Conservation (phyloP, 495 filamentous ascomycete genomes). For the Parmelia sp. region DNA sequence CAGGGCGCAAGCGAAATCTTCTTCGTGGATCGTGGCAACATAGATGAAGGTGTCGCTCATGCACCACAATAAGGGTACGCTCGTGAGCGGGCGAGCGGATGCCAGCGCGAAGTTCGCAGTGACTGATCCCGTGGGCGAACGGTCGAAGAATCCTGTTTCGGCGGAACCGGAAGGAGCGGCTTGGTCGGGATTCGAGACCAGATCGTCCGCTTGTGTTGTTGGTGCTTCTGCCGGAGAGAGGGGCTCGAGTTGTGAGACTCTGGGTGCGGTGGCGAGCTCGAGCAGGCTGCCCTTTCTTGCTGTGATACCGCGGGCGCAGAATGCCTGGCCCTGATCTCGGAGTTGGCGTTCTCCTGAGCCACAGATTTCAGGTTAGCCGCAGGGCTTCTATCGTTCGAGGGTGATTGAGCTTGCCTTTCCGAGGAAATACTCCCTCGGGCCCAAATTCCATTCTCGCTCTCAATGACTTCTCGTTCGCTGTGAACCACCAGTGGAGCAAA, state of each 20-base stretch:
- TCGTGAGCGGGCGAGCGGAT: neutral
- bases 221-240: neutral
- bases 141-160: neutral
- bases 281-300: neutral
- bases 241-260: neutral
- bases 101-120: neutral
- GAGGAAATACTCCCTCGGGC: neutral
- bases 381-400: neutral
- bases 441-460: neutral
- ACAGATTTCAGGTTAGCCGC: neutral
- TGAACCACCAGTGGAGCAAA: conserved; percentile 1
- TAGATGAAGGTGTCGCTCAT: neutral
- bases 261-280: neutral
- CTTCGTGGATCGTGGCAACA: neutral
- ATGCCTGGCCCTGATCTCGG: neutral
- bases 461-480: neutral
- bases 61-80: neutral
- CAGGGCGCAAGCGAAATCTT: neutral
- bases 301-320: neutral
- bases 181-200: neutral
- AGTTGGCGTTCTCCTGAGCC: neutral
- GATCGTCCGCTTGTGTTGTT: neutral
- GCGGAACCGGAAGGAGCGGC: neutral
- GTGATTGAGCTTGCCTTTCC: neutral
- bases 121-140: neutral